Percentiles rank a stretch among this genome's conserved stretches.
phyloP scores from a whole-genome alignment of 75 land plant genomes.

The Isoetes taiwanensis region DNA sequence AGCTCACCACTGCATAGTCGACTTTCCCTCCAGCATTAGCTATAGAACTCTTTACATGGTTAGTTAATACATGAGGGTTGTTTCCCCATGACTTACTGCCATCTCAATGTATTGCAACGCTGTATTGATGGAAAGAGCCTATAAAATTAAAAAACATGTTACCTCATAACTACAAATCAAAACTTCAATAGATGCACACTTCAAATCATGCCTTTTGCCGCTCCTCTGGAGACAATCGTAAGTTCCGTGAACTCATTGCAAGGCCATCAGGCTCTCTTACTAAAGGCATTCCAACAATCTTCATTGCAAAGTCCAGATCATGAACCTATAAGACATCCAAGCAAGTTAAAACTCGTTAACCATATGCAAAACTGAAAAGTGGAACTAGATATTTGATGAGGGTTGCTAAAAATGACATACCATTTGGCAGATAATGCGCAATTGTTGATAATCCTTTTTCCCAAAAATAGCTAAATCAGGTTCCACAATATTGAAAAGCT shows the following conservation, averaged over 20 bases:
- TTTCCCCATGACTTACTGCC: too few relatives aligned
- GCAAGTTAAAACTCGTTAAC: too few relatives aligned
- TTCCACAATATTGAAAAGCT: conserved; percentile 85
- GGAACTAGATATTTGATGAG: too few relatives aligned
- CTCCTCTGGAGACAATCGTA: conserved; percentile 55
- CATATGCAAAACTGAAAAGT: too few relatives aligned
- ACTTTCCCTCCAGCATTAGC: conserved; percentile 56
- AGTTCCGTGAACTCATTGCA: conserved; percentile 95
- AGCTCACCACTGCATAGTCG: conserved; percentile 76
- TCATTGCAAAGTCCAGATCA: conserved; percentile 75
- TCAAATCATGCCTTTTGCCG: conserved; percentile 56
- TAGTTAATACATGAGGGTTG: neutral
- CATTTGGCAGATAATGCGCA: conserved; percentile 74
- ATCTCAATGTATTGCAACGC: too few relatives aligned
- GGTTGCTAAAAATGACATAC: conserved; percentile 20
- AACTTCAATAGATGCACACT: too few relatives aligned
- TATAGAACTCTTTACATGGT: conserved; percentile 19
- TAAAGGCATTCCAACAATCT: conserved; percentile 58
- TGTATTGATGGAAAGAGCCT: too few relatives aligned
- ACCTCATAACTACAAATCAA: too few relatives aligned
- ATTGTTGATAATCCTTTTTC: conserved; percentile 99
- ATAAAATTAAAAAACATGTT: too few relatives aligned
- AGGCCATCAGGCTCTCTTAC: conserved; percentile 86
- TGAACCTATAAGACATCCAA: conserved; percentile 71
- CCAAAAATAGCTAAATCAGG: conserved; percentile 95